Evolutionary conservation across 768 basidiomycete species (phyloP).

Genomic region (Termitomyces sp.): DNA sequence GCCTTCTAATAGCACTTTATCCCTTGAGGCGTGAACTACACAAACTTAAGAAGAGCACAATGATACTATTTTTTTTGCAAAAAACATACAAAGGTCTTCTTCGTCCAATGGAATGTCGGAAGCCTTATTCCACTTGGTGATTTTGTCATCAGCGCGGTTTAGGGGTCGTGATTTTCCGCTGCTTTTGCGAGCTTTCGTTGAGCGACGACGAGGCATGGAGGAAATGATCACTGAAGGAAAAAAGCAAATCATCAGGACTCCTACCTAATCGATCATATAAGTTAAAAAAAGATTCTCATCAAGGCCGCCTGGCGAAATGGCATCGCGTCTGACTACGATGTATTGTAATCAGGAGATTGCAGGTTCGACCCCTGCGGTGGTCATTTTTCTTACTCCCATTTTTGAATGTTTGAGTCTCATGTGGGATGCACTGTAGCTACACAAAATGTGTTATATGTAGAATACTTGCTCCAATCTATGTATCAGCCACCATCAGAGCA

Average conservation of each 20-base stretch:
- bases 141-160: constrained; percentile 42
- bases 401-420: too few relatives aligned
- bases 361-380: constrained; percentile 62
- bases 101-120: constrained; percentile 72
- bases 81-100: constrained; percentile 70
- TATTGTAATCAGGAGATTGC: constrained; percentile 61
- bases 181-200: constrained; percentile 26
- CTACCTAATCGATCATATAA: too few relatives aligned
- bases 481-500: too few relatives aligned
- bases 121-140: constrained; percentile 62
- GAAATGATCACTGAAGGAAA: neutral
- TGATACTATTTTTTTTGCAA: neutral
- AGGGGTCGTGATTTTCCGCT: constrained; percentile 39
- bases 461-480: too few relatives aligned
- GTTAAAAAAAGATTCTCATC: too few relatives aligned
- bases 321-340: constrained; percentile 91
- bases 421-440: too few relatives aligned
- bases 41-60: constrained; percentile 1
- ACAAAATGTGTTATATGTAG: too few relatives aligned
- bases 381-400: too few relatives aligned
- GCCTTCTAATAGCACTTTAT: constrained; percentile 75
- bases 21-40: constrained; percentile 67
- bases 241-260: neutral
- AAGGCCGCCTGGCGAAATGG: constrained; percentile 63
- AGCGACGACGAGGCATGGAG: constrained; percentile 44